Percentiles rank a stretch among this genome's conserved stretches.
phyloP scores from a whole-genome alignment of 2,329 filamentous ascomycete genomes.

The Pseudogymnoascus sp. region DNA sequence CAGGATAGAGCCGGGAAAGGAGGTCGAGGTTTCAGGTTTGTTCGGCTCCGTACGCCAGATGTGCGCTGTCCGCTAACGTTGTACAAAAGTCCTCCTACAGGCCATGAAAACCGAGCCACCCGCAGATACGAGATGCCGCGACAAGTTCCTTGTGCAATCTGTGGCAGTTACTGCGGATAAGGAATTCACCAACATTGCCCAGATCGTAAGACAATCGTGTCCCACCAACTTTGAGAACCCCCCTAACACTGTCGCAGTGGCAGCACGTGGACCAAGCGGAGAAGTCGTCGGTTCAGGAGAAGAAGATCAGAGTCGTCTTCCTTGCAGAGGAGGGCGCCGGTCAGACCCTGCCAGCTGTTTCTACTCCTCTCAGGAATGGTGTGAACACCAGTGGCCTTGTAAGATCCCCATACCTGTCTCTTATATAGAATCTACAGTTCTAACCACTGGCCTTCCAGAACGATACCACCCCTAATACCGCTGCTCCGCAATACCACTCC shows the following conservation, averaged over 20 bases:
- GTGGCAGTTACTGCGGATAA: constrained; percentile 75
- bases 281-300: constrained; percentile 76
- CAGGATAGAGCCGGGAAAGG: constrained; percentile 80
- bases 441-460: constrained; percentile 11
- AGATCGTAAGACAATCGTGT: constrained; percentile 57
- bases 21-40: constrained; percentile 88
- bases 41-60: constrained; percentile 10
- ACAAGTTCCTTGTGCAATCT: constrained; percentile 97
- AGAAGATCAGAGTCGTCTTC: constrained; percentile 91
- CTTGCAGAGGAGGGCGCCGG: constrained; percentile 51
- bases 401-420: background rate
- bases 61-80: constrained; percentile 22
- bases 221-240: background rate
- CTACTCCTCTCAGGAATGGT: constrained; percentile 25
- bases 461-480: constrained; percentile 24
- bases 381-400: constrained; percentile 20
- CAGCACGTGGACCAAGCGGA: constrained; percentile 62
- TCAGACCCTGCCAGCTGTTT: constrained; percentile 9
- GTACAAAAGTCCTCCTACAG: constrained; percentile 76
- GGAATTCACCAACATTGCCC: constrained; percentile 71
- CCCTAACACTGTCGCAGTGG: constrained; percentile 41
- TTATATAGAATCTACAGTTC: background rate
- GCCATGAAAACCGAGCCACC: constrained; percentile 96
- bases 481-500: constrained; percentile 48
- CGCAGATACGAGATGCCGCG: constrained; percentile 78